A percentile compares a stretch with the other conserved stretches of the same genome.
Evolutionary conservation across 805 yeast species (phyloP).

Genomic region (Metschnikowia aberdeeniae): DNA sequence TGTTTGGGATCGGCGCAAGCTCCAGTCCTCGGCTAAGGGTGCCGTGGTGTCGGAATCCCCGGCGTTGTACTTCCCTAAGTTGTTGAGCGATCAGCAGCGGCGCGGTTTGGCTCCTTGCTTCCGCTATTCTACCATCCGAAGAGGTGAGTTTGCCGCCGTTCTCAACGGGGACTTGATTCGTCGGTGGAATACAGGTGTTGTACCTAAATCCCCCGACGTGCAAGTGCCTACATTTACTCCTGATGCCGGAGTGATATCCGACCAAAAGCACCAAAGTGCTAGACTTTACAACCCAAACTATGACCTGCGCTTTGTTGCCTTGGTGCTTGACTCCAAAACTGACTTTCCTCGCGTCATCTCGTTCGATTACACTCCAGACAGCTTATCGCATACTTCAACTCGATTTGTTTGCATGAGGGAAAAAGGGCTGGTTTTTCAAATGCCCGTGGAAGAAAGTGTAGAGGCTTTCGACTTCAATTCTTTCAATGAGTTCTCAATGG

Average conservation of each 20-base stretch:
- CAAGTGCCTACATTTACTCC: conserved; percentile 12
- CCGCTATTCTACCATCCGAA: conserved; percentile 59
- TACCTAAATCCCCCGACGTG: conserved; percentile 28
- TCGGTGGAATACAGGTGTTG: conserved; percentile 72
- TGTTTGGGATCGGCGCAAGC: conserved; percentile 73
- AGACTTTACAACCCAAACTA: conserved; percentile 37
- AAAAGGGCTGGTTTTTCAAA: conserved; percentile 80
- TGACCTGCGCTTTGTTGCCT: conserved; percentile 68
- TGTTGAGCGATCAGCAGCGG: conserved; percentile 53
- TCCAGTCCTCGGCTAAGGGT: conserved; percentile 24
- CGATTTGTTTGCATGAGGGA: conserved; percentile 84
- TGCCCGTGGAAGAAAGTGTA: conserved; percentile 68
- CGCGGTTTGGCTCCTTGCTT: conserved; percentile 63
- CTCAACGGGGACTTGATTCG: conserved; percentile 75
- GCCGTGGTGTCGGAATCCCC: conserved; percentile 48
- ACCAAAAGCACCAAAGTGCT: conserved; percentile 34
- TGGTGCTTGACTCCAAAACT: conserved; percentile 70
- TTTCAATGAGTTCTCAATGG: conserved; percentile 57
- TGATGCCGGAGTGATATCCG: conserved; percentile 8
- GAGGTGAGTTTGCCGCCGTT: conserved; percentile 73
- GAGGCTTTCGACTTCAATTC: conserved; percentile 63
- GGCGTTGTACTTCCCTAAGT: conserved; percentile 53
- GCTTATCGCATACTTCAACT: conserved; percentile 46
- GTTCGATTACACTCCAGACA: conserved; percentile 73
- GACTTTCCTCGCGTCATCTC: conserved; percentile 79